Evolutionary conservation across 306 rosid species (phyloP).

Genomic region (Casuarina equisetifolia): DNA sequence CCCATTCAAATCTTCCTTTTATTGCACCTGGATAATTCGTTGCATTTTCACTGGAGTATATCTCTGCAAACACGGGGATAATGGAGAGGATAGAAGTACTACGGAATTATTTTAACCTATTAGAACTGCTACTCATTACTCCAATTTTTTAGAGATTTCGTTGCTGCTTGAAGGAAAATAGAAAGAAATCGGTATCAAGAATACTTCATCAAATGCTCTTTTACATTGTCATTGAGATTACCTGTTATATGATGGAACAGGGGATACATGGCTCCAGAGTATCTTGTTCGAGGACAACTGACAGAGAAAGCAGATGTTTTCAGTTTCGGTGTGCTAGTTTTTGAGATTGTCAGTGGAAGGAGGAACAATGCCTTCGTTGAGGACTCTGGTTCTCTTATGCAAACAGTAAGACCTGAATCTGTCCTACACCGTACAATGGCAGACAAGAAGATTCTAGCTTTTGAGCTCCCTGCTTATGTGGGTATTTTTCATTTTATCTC

Average conservation of each 20-base stretch:
- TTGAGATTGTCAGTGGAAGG: conserved; percentile 77
- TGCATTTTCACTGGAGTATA: background rate
- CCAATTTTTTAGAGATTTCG: background rate
- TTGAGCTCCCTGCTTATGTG: conserved; percentile 8
- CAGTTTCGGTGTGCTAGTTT: conserved; percentile 74
- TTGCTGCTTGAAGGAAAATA: too few species aligned
- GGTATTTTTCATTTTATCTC: conserved; percentile 18
- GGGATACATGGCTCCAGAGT: conserved; percentile 95
- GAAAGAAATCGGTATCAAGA: background rate
- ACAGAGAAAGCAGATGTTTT: conserved; percentile 87
- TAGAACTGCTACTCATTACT: background rate
- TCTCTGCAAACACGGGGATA: background rate
- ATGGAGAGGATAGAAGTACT: too few species aligned
- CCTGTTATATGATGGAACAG: conserved; percentile 25
- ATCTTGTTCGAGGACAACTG: conserved; percentile 80
- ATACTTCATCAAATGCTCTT: background rate
- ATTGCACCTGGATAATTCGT: too few species aligned
- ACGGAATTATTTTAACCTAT: background rate
- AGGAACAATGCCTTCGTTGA: conserved; percentile 60
- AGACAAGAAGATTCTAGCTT: background rate
- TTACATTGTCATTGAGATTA: background rate
- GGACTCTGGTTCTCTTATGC: conserved; percentile 64
- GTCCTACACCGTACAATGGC: background rate
- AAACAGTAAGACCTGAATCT: conserved; percentile 47
- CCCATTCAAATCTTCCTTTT: too few species aligned